These are phyloP conservation scores for Hansenula lynferdii DNA, from an alignment of 1,139 yeast species.

Conservation along the genomic window DNA sequence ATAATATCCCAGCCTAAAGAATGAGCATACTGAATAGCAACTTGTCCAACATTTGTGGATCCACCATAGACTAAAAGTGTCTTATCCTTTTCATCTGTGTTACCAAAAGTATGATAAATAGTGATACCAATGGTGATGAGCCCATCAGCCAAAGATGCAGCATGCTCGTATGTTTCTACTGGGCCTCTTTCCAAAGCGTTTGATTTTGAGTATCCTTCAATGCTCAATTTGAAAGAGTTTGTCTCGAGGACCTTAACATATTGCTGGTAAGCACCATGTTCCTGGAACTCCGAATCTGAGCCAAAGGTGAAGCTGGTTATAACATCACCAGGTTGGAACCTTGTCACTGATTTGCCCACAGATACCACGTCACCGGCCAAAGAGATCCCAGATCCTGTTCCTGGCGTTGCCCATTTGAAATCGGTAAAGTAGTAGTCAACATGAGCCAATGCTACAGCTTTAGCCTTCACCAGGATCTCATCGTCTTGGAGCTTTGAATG, in stretches of 20 bases:
- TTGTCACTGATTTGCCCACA: conserved; percentile 53
- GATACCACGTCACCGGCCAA: conserved; percentile 70
- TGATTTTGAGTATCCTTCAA: conserved; percentile 11
- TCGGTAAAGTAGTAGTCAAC: conserved; percentile 62
- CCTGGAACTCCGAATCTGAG: conserved; percentile 25
- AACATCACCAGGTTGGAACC: conserved; percentile 62
- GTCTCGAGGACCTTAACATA: conserved; percentile 36
- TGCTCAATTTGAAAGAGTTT: conserved; percentile 27
- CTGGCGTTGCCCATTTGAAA: conserved; percentile 32
- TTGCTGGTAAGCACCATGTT: conserved; percentile 55
- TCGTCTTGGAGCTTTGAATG: background rate
- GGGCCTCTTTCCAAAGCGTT: conserved; percentile 29
- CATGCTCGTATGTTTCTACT: conserved; percentile 49
- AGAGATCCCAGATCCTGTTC: conserved; percentile 56
- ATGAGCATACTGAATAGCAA: conserved; percentile 43
- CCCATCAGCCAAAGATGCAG: conserved; percentile 49
- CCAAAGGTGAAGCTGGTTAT: conserved; percentile 47
- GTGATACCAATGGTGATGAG: conserved; percentile 38
- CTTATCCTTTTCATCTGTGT: conserved; percentile 20
- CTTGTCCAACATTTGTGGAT: conserved; percentile 44
- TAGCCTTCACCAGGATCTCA: conserved; percentile 38
- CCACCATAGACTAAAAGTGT: conserved; percentile 49
- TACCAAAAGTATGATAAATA: conserved; percentile 18
- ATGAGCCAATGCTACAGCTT: conserved; percentile 61
- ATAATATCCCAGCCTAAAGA: conserved; percentile 37